Evolutionary conservation across 2,329 filamentous ascomycete genomes (phyloP), one percentile per base, ranked within the genome.

Genomic region (Coleophoma eucalyptorum): DNA sequence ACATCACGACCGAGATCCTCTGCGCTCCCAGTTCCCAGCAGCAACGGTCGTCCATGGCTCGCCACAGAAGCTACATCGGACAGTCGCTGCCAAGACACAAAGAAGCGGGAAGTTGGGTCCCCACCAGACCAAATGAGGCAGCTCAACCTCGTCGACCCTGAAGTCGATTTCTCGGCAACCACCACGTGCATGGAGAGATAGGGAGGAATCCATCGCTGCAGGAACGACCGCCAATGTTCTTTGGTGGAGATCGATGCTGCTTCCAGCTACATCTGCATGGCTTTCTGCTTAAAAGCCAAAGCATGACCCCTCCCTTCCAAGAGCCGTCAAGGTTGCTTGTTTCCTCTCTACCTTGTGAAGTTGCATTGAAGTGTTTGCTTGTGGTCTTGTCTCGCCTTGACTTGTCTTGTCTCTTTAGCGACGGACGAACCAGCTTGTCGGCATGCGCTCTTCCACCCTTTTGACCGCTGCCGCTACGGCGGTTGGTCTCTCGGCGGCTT

Each of bases 401-500:
- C 33, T 35, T 35, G 10, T 10, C 33, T 35, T 35, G 35, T 15
- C 35, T 18, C 13, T 38, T 18, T n/a, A 38, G 35, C 35, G 16
- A 15, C 35, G 16, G 16, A 18, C 35, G 16, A 6, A 15, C 6
- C 35, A 38, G 16, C 35, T 18, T 12, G 6, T 44, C 44, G 58
- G 47, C 37, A 61, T 61, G 57, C 55, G 46, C 42, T 52, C 42
- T 32, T 49, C 56, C 26, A 45, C 20, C 15, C 4, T 56, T 19
- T 43, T 55, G 40, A 43, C 26, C 37, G 21, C 59, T 21, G 56
- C 58, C 40, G 56, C 59, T 33, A 26, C 26, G 26, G 54, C 56
- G 37, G 43, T 59, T n/a, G 50, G 58, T 16, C 50, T 46, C 49
- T 56, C 57, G n/a, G 45, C 64, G 15, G 71, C 70, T 32, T 76